Evolutionary conservation across 2,329 filamentous ascomycete genomes (phyloP), one percentile per base, ranked within the genome.

Genomic region (Cercospora sp.): DNA sequence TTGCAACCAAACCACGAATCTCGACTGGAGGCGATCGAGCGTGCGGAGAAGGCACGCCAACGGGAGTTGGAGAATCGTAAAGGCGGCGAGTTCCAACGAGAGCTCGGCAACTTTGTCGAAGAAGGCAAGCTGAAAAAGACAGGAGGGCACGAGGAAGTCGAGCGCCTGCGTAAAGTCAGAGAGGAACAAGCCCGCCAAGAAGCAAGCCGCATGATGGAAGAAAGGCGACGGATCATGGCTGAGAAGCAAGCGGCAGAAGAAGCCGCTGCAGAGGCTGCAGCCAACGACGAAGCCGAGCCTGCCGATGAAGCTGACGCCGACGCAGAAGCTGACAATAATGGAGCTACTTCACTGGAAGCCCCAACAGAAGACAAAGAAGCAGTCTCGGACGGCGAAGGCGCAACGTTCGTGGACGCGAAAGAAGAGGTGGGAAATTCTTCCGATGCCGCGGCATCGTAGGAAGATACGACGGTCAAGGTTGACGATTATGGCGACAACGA

Each of bases 51-150:
- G 82, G 86, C 93, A 7, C 87, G 95, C 23, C 91, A 95, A 79
- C 93, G 92, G 77, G 95, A 99, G 78, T 86, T 99, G 0, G 91
- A 92, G 78, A 90, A 84, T 70, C 87, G 95, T 2, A 85, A 84
- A 18, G 86, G 86, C 28, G 91, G 90, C 40, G 91, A 92, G 31
- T 90, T 99, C 76, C 92, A 91, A 78, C 91, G 91, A 74, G 95
- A 99, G 79, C 86, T 99, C 8, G 87, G 88, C 16, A 86, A 82
- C 33, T 99, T 98, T 77, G 94, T 98, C 1, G 87, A 91, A 71
- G 92, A 97, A 75, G 93, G 93, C 67, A 95, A 91, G 80, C 83
- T 99, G 73, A 98, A 97, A 86, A 98, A 98, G 85, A 94, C 91
- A 13, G 95, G 95, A 48, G 95, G 95, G 0, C 90, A 97, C 60